Evolutionary conservation across 2,329 filamentous ascomycete genomes (phyloP).

Genomic region (Gyromitra esculenta): DNA sequence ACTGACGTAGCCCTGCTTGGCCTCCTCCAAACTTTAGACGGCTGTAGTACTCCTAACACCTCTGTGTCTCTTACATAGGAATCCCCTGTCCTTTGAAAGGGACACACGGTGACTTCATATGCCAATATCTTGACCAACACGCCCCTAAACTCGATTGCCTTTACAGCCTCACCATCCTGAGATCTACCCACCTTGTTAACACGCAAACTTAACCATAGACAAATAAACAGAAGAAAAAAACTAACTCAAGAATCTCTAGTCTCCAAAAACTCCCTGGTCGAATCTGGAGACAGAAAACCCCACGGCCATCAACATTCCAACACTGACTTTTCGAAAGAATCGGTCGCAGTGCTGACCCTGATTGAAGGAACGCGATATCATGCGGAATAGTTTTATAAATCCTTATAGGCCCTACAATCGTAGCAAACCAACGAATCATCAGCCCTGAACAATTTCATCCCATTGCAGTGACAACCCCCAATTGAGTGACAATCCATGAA

Average conservation of each 20-base stretch:
- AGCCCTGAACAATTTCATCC: background rate
- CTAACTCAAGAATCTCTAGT: constrained; percentile 54
- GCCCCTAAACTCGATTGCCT: constrained; percentile 48
- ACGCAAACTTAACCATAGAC: background rate
- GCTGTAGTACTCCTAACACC: constrained; percentile 40
- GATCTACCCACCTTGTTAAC: constrained; percentile 33
- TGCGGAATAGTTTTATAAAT: constrained; percentile 56
- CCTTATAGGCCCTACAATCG: constrained; percentile 47
- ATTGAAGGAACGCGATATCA: constrained; percentile 55
- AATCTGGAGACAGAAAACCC: constrained; percentile 53
- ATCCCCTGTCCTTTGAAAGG: constrained; percentile 51
- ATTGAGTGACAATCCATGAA: constrained; percentile 1
- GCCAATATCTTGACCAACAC: constrained; percentile 50
- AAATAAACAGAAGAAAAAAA: background rate
- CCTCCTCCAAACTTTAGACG: constrained; percentile 54
- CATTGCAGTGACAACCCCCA: background rate
- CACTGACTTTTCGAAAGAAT: constrained; percentile 54
- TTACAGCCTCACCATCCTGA: constrained; percentile 44
- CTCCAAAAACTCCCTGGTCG: constrained; percentile 55
- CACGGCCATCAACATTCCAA: constrained; percentile 54
- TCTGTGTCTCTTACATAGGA: constrained; percentile 41
- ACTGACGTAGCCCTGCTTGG: constrained; percentile 27
- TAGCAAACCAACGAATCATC: background rate
- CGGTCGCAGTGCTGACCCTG: constrained; percentile 51
- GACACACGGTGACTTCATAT: constrained; percentile 54